Base-by-base conservation (phyloP, 257 asterid genomes). In the Primulina eburnea region DNA sequence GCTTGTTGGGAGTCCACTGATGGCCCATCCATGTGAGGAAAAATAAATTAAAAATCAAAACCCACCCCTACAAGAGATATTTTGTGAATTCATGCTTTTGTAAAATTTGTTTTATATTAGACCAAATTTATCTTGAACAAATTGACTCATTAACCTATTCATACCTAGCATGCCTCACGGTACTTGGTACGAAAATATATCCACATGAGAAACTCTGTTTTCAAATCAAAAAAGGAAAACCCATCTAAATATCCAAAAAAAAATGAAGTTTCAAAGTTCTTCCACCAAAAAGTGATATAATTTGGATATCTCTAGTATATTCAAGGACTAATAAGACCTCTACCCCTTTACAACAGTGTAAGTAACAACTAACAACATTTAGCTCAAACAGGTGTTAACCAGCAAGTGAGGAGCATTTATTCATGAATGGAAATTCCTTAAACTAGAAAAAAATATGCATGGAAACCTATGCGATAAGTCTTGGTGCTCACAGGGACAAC, bases 401-500 rank as follows among this genome's bases (percentile, higher is more conserved):
- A 72, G 17, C 64, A 30, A 71, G 59, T 56, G 21, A 20, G 8
- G 35, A 71, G 34, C 37, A 38, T 35, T 47, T 59, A 18, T 47
- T 64, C 57, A 38, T 68, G 37, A 35, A 7, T 12, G 8, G 12
- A 57, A 68, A 66, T n/a, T 12, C 59, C 60, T 35, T 62, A 61
- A 77, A 35, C 68, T 57, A 61, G 59, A 30, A 35, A 68, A 21
- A 62, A 16, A 58, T 20, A 62, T 11, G 75, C 60, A 24, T 26
- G 33, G 56, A 67, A 71, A 75, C 28, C 32, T 62, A 72, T 11
- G 72, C 64, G 72, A 73, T 37, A 67, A 53, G 76, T 61, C 50
- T 69, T 60, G 62, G 79, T 72, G 75, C 99, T 94, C 81, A 94
- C 99, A 8, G 97, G 96, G 77, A 85, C 85, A 76, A 91, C 83